phyloP scores from a whole-genome alignment of 371 early-diverging fungal genomes.

The Actinomortierella ambigua region DNA sequence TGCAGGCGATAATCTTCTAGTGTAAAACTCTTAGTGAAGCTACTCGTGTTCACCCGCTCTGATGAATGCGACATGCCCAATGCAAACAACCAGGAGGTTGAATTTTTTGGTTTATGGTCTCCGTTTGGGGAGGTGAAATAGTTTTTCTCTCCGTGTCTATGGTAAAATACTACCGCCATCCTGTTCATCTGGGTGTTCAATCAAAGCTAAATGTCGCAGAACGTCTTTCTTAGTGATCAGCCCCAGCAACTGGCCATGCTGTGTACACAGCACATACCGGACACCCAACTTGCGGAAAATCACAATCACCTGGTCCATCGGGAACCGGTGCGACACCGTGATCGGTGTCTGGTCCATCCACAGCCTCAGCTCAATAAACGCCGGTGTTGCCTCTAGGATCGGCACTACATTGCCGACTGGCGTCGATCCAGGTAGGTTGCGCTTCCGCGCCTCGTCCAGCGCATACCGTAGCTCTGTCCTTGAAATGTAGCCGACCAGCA shows the following conservation, averaged over 20 bases:
- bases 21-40: no score
- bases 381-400: constrained; percentile 51
- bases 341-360: constrained; percentile 80
- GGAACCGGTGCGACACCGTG: constrained; percentile 61
- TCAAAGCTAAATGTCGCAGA: constrained; percentile 54
- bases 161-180: not conserved
- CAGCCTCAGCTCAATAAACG: constrained; percentile 61
- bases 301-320: constrained; percentile 79
- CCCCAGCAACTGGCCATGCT: constrained; percentile 61
- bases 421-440: constrained; percentile 44
- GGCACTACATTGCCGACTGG: constrained; percentile 48
- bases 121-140: no score
- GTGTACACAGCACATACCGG: constrained; percentile 62
- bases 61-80: no score
- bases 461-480: constrained; percentile 74
- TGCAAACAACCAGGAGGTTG: no score
- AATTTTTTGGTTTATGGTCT: no score
- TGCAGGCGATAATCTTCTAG: no score
- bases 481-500: constrained; percentile 76
- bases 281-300: constrained; percentile 76
- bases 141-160: no score
- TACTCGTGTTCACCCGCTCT: no score
- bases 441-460: constrained; percentile 51
- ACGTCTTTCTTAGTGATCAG: constrained; percentile 77
- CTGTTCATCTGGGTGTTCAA: constrained; percentile 46